These are phyloP conservation scores for Pyrenula aspistea DNA, from an alignment of 495 filamentous ascomycete genomes.

Conservation along the genomic window DNA sequence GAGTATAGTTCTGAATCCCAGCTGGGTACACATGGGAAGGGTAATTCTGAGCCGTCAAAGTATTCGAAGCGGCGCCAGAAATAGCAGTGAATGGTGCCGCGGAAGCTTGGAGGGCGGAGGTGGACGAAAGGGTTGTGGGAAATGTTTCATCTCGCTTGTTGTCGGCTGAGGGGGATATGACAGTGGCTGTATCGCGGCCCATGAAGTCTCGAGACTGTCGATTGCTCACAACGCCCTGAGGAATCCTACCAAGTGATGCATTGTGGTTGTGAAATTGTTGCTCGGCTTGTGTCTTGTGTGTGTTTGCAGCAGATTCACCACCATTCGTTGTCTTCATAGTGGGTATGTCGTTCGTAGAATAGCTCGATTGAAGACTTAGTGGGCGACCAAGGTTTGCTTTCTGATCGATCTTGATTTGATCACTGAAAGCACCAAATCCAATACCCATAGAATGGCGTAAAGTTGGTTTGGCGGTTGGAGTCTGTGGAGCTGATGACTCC, in stretches of 20 bases:
- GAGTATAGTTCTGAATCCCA: neutral
- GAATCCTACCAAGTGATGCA: constrained; percentile 67
- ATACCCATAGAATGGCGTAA: neutral
- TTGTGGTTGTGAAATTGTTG: constrained; percentile 77
- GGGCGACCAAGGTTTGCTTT: constrained; percentile 21
- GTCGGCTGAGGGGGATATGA: neutral
- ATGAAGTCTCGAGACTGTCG: constrained; percentile 56
- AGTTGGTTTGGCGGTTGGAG: neutral
- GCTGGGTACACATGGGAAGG: neutral
- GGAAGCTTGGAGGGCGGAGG: constrained; percentile 64
- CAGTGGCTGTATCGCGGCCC: constrained; percentile 31
- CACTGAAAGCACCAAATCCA: neutral
- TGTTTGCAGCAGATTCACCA: constrained; percentile 19
- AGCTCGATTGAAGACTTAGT: constrained; percentile 59
- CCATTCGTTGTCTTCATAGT: constrained; percentile 53
- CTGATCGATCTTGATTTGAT: constrained; percentile 1
- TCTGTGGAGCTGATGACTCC: neutral
- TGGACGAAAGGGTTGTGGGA: constrained; percentile 34
- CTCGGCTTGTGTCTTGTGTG: constrained; percentile 55
- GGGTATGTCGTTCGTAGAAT: constrained; percentile 83
- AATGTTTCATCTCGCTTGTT: constrained; percentile 3
- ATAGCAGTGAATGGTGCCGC: constrained; percentile 52
- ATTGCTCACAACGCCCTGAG: constrained; percentile 42
- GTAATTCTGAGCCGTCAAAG: neutral
- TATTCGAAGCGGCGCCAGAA: constrained; percentile 11